Conservation (phyloP, 306 rosid genomes). For the Glycine soja region DNA sequence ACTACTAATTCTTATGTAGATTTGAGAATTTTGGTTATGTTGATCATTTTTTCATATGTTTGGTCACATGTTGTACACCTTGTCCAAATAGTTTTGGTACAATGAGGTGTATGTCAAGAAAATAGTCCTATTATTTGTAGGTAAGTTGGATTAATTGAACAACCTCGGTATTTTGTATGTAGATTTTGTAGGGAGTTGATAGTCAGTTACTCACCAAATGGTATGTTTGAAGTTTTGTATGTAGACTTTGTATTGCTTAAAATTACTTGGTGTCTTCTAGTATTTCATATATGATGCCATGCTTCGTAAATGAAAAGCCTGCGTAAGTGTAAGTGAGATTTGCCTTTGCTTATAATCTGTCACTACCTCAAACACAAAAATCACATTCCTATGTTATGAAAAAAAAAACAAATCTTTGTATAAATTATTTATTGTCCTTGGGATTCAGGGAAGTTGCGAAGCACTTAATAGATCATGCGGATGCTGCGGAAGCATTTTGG, state of each 20-base stretch:
- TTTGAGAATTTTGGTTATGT: not conserved
- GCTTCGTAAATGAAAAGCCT: constrained; percentile 28
- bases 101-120: constrained; percentile 15
- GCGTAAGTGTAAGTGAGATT: constrained; percentile 13
- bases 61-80: not conserved
- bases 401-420: not conserved
- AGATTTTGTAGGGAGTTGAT: constrained; percentile 22
- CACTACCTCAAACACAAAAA: not conserved
- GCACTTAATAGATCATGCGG: constrained; percentile 82
- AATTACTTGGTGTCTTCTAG: constrained; percentile 3
- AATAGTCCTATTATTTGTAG: constrained; percentile 19
- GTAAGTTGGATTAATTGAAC: constrained; percentile 29
- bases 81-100: constrained; percentile 4
- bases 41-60: not conserved
- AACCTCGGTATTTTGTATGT: not conserved
- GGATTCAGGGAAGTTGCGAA: constrained; percentile 81
- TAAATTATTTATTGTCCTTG: constrained; percentile 34
- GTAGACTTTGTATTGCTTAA: constrained; percentile 35
- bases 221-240: constrained; percentile 38
- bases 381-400: not conserved
- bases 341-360: not conserved
- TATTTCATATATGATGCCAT: not conserved
- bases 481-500: constrained; percentile 59
- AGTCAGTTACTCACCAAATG: constrained; percentile 5
- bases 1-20: constrained; percentile 15